These are phyloP conservation scores for Entomortierella lignicola DNA, from an alignment of 192 early-diverging fungal species.

Conservation along the genomic window DNA sequence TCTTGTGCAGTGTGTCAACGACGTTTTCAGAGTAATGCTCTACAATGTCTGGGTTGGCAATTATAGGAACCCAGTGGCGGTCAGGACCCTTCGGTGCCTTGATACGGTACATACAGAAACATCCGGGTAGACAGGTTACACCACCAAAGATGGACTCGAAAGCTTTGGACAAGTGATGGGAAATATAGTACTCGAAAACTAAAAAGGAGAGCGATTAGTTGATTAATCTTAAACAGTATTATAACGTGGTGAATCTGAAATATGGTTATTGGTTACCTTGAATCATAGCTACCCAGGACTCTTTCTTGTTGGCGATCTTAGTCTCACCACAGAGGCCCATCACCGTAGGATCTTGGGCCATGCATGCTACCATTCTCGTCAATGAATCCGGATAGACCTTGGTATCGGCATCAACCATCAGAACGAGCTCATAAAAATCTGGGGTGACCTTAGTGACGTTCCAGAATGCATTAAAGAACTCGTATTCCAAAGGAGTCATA, in stretches of 20 bases:
- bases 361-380: slow-evolving; percentile 87
- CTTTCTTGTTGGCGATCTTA: slow-evolving; percentile 88
- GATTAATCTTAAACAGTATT: no score
- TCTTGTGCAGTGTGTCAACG: slow-evolving; percentile 96
- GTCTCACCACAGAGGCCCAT: slow-evolving; percentile 97
- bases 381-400: slow-evolving; percentile 87
- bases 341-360: slow-evolving; percentile 81
- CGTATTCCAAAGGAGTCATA: slow-evolving; percentile 95
- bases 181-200: slow-evolving; percentile 94
- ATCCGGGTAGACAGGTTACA: slow-evolving; percentile 86
- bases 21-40: slow-evolving; percentile 89
- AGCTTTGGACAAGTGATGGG: slow-evolving; percentile 92
- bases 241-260: no score
- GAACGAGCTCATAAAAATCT: slow-evolving; percentile 79
- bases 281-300: slow-evolving; percentile 95
- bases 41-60: slow-evolving; percentile 84
- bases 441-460: slow-evolving; percentile 94
- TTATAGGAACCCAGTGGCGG: no score
- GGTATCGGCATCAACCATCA: slow-evolving; percentile 88
- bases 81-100: slow-evolving; percentile 71
- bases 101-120: slow-evolving; percentile 90
- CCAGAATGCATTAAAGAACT: slow-evolving; percentile 97
- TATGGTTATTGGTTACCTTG: no score
- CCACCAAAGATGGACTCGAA: slow-evolving; percentile 86
- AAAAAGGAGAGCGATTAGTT: no score